Conservation (phyloP, 352 stramenopile genomes). For the Peronospora destructor region DNA sequence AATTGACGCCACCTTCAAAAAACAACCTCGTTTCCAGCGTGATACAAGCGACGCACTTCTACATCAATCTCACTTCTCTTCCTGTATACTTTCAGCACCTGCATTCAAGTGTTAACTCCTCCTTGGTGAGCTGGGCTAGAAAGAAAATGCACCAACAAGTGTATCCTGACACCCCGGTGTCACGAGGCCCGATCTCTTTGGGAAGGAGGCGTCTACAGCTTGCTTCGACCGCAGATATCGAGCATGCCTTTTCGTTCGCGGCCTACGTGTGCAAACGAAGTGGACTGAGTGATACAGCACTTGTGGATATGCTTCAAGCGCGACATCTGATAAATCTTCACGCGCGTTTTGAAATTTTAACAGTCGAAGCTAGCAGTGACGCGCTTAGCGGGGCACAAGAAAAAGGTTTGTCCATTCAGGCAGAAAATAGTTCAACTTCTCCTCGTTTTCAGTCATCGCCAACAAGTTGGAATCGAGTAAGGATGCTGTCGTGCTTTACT, state of each 20-base stretch:
- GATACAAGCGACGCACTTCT: constrained; percentile 56
- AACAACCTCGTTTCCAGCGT: constrained; percentile 34
- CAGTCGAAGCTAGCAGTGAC: constrained; percentile 24
- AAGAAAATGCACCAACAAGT: constrained; percentile 36
- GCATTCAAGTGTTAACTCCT: constrained; percentile 56
- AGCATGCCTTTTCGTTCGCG: constrained; percentile 75
- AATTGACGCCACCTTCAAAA: constrained; percentile 9
- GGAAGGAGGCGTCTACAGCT: constrained; percentile 23
- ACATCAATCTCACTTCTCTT: constrained; percentile 80
- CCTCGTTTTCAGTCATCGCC: constrained; percentile 26
- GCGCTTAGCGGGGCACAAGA: constrained; percentile 5
- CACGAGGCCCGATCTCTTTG: constrained; percentile 4
- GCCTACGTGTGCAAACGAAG: constrained; percentile 82
- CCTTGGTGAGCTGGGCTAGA: constrained; percentile 57
- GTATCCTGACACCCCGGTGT: constrained; percentile 18
- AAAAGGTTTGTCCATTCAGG: background rate
- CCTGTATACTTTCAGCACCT: constrained; percentile 81
- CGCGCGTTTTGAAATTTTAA: constrained; percentile 49
- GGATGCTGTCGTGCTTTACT: constrained; percentile 18
- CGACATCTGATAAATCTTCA: constrained; percentile 75
- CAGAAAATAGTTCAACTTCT: constrained; percentile 18
- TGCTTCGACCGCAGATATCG: constrained; percentile 66
- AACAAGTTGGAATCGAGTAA: constrained; percentile 17
- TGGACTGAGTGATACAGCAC: constrained; percentile 72
- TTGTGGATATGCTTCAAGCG: constrained; percentile 82